A percentile compares a stretch with the other conserved stretches of the same genome.
These are phyloP conservation scores for Mortierella sp. DNA, from an alignment of 371 early-diverging fungal species.

Conservation along the genomic window DNA sequence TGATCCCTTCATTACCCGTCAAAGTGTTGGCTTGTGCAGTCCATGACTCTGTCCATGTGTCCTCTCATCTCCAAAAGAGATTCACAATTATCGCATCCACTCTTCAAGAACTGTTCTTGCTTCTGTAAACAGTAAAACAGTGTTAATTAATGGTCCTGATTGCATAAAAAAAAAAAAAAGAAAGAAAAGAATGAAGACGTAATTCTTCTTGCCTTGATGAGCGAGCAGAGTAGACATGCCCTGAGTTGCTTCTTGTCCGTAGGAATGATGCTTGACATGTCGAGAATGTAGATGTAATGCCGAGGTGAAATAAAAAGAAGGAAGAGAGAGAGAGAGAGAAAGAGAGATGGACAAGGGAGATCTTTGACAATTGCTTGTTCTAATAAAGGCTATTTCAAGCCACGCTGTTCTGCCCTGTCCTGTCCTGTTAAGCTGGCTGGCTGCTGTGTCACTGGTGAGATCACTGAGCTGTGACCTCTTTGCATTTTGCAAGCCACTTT, in stretches of 20 bases:
- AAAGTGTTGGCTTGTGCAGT: constrained; percentile 91
- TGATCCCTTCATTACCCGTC: constrained; percentile 74
- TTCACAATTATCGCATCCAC: constrained; percentile 96
- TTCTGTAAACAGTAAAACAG: constrained; percentile 57
- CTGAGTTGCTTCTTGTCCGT: constrained; percentile 84
- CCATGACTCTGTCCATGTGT: constrained; percentile 74
- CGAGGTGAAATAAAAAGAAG: not conserved
- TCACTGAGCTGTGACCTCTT: too few species aligned
- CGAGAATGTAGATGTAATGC: constrained; percentile 24
- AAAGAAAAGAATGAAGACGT: not conserved
- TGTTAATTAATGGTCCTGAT: not conserved
- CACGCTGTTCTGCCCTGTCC: not conserved
- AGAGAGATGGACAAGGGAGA: not conserved
- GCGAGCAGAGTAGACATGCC: constrained; percentile 94
- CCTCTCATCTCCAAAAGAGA: constrained; percentile 83
- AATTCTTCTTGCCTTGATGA: constrained; percentile 78
- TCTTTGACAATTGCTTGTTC: not conserved
- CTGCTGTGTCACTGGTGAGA: too few species aligned
- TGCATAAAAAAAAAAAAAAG: not conserved
- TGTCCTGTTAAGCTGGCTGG: too few species aligned
- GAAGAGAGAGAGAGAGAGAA: constrained; percentile 1
- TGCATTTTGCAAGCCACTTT: constrained; percentile 1
- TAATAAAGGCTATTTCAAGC: not conserved
- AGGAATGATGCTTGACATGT: constrained; percentile 77
- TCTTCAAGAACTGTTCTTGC: constrained; percentile 78